Conservation (phyloP, 2,329 filamentous ascomycete species). For the Apiospora phragmitis region DNA sequence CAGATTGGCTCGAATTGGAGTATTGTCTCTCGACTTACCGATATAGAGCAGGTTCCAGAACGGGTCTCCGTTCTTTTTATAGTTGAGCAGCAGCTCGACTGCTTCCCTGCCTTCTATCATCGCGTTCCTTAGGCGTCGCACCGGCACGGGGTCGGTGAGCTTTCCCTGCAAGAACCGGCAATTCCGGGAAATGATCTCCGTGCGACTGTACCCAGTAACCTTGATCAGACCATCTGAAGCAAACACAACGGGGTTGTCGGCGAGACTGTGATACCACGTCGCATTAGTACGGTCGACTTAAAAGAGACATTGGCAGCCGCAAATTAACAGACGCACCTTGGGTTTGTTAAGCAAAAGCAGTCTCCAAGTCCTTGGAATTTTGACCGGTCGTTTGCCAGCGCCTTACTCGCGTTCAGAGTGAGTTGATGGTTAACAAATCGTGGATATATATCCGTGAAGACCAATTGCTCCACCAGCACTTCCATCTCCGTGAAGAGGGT, state of each 20-base stretch:
- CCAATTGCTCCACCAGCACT: conserved; percentile 40
- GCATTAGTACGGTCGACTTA: background rate
- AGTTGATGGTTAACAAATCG: conserved; percentile 52
- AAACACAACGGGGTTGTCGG: conserved; percentile 47
- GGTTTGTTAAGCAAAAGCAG: conserved; percentile 46
- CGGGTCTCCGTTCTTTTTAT: conserved; percentile 48
- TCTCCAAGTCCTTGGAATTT: conserved; percentile 44
- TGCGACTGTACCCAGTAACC: conserved; percentile 46
- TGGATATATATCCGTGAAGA: conserved; percentile 47
- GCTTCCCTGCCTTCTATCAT: conserved; percentile 27
- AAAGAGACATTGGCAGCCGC: background rate
- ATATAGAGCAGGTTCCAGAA: conserved; percentile 44
- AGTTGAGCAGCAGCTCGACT: conserved; percentile 37
- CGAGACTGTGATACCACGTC: conserved; percentile 23
- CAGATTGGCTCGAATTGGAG: background rate
- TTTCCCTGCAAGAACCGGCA: conserved; percentile 49
- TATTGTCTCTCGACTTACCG: background rate
- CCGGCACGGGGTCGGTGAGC: conserved; percentile 39
- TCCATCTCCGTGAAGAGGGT: conserved; percentile 41
- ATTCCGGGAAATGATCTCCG: conserved; percentile 48
- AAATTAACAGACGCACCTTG: conserved; percentile 17
- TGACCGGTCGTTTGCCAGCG: conserved; percentile 29
- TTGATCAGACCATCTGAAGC: conserved; percentile 51
- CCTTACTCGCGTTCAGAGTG: conserved; percentile 37
- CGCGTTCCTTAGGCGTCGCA: conserved; percentile 37